A percentile compares a stretch with the other conserved stretches of the same genome.
Conservation (phyloP, 148 eudicot genomes). For the Talinum fruticosum region DNA sequence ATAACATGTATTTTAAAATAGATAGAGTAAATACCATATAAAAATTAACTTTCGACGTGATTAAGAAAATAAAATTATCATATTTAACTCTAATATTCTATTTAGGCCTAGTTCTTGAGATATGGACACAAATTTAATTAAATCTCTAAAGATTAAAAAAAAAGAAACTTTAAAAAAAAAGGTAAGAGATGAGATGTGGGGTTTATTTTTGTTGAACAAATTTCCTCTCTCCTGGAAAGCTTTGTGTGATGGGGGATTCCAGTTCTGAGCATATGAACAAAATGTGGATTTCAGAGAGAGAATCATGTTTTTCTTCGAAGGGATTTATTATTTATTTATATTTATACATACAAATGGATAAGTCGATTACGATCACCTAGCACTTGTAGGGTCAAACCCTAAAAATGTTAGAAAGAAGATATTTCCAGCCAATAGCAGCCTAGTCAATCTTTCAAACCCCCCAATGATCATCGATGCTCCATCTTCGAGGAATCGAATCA, state of each 20-base stretch:
- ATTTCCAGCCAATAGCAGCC: background rate
- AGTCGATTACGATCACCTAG: constrained; percentile 11
- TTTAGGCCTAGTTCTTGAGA: no score
- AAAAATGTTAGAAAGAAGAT: background rate
- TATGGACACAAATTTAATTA: no score
- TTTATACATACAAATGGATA: background rate
- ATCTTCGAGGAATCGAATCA: background rate
- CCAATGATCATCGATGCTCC: background rate
- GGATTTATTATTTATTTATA: background rate
- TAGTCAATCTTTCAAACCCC: background rate
- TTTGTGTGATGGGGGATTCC: background rate
- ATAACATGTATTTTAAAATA: no score
- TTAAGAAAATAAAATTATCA: no score
- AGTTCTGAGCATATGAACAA: background rate
- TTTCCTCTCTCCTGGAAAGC: background rate
- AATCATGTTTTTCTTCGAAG: constrained; percentile 17
- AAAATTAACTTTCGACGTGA: no score
- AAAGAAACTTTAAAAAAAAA: no score
- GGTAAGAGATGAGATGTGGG: background rate
- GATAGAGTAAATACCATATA: no score
- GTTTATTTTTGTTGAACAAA: background rate
- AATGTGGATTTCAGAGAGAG: background rate
- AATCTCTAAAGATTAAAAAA: no score
- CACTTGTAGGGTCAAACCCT: constrained; percentile 7
- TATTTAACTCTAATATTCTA: no score